A percentile compares a stretch with the other conserved stretches of the same genome.
Evolutionary conservation across 2,329 filamentous ascomycete species (phyloP).

Genomic region (Ceratocystis smalleyi): DNA sequence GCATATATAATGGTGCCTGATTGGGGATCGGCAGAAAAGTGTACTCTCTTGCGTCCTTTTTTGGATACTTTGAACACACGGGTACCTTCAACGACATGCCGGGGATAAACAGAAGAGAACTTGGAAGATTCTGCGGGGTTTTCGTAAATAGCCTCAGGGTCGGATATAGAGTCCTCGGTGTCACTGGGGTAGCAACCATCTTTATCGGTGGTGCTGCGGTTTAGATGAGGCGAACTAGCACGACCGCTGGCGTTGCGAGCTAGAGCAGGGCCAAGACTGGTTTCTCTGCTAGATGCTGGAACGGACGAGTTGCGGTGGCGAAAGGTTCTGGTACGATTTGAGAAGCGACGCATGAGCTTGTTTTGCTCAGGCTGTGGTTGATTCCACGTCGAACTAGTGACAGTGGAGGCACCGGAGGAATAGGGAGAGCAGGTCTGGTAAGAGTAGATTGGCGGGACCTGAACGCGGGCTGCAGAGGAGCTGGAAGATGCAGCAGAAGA

Average conservation of each 20-base stretch:
- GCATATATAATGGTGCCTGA: conserved; percentile 67
- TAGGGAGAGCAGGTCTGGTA: background rate
- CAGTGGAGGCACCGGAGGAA: background rate
- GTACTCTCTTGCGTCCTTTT: conserved; percentile 59
- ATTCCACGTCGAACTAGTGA: background rate
- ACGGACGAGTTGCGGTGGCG: conserved; percentile 61
- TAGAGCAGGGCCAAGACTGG: conserved; percentile 77
- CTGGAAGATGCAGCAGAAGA: conserved; percentile 15
- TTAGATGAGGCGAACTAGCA: conserved; percentile 54
- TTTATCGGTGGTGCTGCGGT: conserved; percentile 38
- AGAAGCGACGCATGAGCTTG: conserved; percentile 66
- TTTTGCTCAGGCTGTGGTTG: conserved; percentile 24
- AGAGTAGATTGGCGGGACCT: conserved; percentile 17
- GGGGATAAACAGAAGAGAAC: conserved; percentile 56
- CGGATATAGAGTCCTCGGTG: conserved; percentile 33
- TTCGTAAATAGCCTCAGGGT: conserved; percentile 28
- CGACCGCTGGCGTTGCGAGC: conserved; percentile 80
- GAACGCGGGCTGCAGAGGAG: conserved; percentile 5
- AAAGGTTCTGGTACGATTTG: conserved; percentile 59
- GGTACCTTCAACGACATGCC: conserved; percentile 63
- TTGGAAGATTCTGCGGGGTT: conserved; percentile 12
- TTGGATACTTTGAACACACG: conserved; percentile 70
- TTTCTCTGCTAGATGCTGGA: conserved; percentile 61
- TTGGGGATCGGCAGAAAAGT: conserved; percentile 60
- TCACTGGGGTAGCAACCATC: conserved; percentile 34